Conservation (phyloP, 2,329 filamentous ascomycete genomes). For the Cytospora schulzeri region DNA sequence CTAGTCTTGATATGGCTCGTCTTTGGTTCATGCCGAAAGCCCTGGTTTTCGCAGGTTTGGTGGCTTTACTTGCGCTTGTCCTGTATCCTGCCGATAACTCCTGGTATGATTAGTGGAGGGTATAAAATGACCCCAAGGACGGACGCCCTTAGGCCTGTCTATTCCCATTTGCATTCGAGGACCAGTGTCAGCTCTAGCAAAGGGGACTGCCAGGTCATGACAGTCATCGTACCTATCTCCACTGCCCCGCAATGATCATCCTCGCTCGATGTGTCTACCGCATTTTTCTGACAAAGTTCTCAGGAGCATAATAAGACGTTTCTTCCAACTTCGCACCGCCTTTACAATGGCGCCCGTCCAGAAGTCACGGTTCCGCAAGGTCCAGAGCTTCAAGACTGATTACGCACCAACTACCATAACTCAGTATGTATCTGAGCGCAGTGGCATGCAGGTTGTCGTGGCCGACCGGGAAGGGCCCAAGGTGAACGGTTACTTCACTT, state of each 20-base stretch:
- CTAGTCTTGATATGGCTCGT: slow-evolving; percentile 11
- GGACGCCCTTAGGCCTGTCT: neutral
- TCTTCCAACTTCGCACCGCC: slow-evolving; percentile 31
- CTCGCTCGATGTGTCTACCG: neutral
- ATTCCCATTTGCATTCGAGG: neutral
- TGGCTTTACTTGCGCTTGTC: slow-evolving; percentile 15
- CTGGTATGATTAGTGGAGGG: slow-evolving; percentile 2
- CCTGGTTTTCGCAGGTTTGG: slow-evolving; percentile 6
- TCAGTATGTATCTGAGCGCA: slow-evolving; percentile 93
- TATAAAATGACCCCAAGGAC: neutral
- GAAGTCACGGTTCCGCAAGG: slow-evolving; percentile 71
- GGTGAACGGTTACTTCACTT: slow-evolving; percentile 88
- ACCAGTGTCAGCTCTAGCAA: neutral
- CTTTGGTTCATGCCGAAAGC: slow-evolving; percentile 4
- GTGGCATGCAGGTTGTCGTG: slow-evolving; percentile 91
- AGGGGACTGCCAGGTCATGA: too few relatives aligned
- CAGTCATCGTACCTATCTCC: neutral
- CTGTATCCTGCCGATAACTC: slow-evolving; percentile 9
- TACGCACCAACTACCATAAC: slow-evolving; percentile 88
- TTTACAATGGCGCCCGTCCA: slow-evolving; percentile 58
- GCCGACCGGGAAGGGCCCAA: slow-evolving; percentile 95
- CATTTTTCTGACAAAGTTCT: slow-evolving; percentile 28
- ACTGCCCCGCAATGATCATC: neutral
- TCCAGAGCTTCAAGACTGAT: slow-evolving; percentile 85
- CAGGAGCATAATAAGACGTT: slow-evolving; percentile 30